Evolutionary conservation across 176 grass and related monocot genomes (phyloP).

Genomic region (Bonia amplexicaulis): DNA sequence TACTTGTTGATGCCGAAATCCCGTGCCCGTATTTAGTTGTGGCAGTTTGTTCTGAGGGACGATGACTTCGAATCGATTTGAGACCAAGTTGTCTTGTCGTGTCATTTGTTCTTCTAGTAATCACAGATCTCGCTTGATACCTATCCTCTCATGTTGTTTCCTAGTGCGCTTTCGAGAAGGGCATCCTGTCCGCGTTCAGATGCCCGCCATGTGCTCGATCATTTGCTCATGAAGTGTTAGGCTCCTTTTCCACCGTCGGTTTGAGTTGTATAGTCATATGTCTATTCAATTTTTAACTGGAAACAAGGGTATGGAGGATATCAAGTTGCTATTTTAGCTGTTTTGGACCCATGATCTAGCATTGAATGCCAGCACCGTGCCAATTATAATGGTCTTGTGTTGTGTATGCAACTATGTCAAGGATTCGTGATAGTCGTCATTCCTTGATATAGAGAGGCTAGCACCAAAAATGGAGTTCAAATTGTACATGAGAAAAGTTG

Average conservation of each 20-base stretch:
- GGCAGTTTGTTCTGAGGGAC: too few relatives aligned
- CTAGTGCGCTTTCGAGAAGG: not conserved
- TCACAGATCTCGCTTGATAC: too few relatives aligned
- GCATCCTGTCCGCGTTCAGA: not conserved
- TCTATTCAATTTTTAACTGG: not conserved
- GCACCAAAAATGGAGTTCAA: not conserved
- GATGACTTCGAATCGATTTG: too few relatives aligned
- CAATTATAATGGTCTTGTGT: not conserved
- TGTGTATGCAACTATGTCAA: too few relatives aligned
- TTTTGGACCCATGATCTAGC: not conserved
- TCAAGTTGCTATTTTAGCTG: not conserved
- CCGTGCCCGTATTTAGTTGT: too few relatives aligned
- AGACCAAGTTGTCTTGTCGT: not conserved
- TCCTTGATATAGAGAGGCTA: not conserved
- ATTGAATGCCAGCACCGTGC: not conserved
- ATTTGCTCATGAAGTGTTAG: not conserved
- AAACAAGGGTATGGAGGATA: too few relatives aligned
- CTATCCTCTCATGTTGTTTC: too few relatives aligned
- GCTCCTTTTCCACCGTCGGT: not conserved
- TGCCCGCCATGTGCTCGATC: not conserved
- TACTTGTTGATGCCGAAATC: too few relatives aligned
- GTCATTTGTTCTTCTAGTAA: not conserved
- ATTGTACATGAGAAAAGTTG: too few relatives aligned
- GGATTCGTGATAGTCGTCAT: too few relatives aligned
- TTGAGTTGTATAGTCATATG: not conserved